Base-by-base conservation (phyloP, 176 grass and related monocot genomes). In the Carex cristatella region DNA sequence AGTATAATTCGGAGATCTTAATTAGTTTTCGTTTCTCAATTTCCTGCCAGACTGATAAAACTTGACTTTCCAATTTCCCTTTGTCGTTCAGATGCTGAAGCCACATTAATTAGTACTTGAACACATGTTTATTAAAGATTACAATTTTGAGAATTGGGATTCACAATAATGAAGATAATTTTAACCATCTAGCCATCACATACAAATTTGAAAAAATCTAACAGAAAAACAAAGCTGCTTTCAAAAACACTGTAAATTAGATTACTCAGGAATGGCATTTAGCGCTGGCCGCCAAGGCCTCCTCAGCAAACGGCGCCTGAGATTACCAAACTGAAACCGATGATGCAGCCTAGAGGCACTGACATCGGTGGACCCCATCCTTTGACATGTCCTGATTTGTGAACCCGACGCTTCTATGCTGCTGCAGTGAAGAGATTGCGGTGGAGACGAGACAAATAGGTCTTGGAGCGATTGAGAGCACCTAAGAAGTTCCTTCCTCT, bases 251-350 rank as follows among this genome's bases (percentile, higher is more conserved):
- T 12, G 8, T 2, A 31, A 13, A 35, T 92, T 89, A 31, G 18
- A 35, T 94, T 90, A 94, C 89, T 97, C 94, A 66, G 87, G 92
- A 88, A 97, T 97, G 87, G 92, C 92, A 64, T 90, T 92, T 56
- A 97, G 94, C 51, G 88, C 83, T 8, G 94, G 92, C 56, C 86
- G 87, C 94, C 94, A 97, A 11, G 87, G 83, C 10, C 94, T 38
- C 12, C 94, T 80, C 57, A 94, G 81, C 31, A 97, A 84, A 33
- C 92, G 87, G 0, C 88, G 84, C 79, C 92, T 84, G 78, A 97
- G 85, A 2, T 86, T 84, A 30, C 85, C 81, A 69, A 94, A 94
- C 78, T 80, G 83, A 80, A 90, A 93, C 86, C 92, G 37, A 32
- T 84, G 90, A 80, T 84, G 83, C 79, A 27, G 4, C 59, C 55